Evolutionary conservation across 306 rosid genomes (phyloP), one percentile per base, ranked within the genome.

Genomic region (Betula pendula): DNA sequence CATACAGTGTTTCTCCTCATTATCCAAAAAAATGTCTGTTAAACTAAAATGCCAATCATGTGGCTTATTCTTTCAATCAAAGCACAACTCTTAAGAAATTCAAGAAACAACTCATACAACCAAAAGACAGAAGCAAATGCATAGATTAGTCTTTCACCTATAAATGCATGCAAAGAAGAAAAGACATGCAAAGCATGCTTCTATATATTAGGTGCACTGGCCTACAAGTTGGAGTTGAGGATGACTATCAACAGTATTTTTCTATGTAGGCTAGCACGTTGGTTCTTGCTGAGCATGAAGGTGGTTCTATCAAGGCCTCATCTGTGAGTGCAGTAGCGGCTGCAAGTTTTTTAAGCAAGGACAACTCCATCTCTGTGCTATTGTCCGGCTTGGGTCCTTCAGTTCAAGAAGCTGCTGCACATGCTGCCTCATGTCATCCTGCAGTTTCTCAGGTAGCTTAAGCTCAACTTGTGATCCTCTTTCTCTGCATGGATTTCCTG

Each of bases 381-480:
- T 84, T 94, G 82, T 96, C 98, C 16, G 98, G 98, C 33, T 90
- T 91, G 0, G 98, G 97, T 74, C 81, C 96, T 82, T 82, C 87
- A 47, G 91, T 94, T 29, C 90, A 83, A 33, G 88, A 91, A 73
- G 96, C 98, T 75, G 97, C 97, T 43, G 81, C 85, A 0, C 79
- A 81, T 43, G 98, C 95, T 47, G 93, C 98, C 78, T 82, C 90
- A 0, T 86, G 85, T 12, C 86, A 89, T 52, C 88, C 97, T 73
- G 88, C 98, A 7, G 82, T 94, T 78, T 92, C 97, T 59, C 81
- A 94, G 92, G 96, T 80, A 38, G 20, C 50, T 44, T 40, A 25
- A 79, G 33, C n/a, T 77, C 76, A 9, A 14, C n/a, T 5, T 2
- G 35, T 58, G 11, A 6, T 33, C 19, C 43, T 67, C 15, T 16